Evolutionary conservation across 129 eudicot species (phyloP), one percentile per base, ranked within the genome.

Genomic region (Flaveria linearis): DNA sequence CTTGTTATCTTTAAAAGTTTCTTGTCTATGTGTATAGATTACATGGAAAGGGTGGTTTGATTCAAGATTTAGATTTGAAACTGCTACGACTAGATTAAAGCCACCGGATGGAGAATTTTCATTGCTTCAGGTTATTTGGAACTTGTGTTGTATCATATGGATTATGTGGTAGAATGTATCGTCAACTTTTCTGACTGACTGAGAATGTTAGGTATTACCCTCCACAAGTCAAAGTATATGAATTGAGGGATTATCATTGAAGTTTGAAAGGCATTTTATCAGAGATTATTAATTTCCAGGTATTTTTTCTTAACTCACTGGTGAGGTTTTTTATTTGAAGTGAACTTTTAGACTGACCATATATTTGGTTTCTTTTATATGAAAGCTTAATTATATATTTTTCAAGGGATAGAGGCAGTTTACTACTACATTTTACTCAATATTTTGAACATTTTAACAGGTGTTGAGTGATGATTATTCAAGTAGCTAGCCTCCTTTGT

Each of bases 61-160:
- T 94, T 56, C 97, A 94, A 86, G 98, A 94, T 73, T 89, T 94
- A 85, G 90, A 78, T 94, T 94, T 78, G 98, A 94, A 71, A 91
- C 98, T 9, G 91, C 98, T 14, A 91, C 97, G 57, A 82, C 93
- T 45, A 87, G 82, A 87, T 94, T 63, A 91, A 89, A 81, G 91
- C 86, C 25, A 88, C 97, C 53, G 17, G 96, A 94, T 87, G 97
- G 98, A 47, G 93, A 94, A 68, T 94, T 84, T 86, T 94, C 76
- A 83, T 94, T 55, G 98, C 98, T 68, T 88, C 98, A 94, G 98
- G 98, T 94, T 69, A 60, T 65, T 10, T 11, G 58, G 50, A 78
- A 62, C 85, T 55, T 39, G 28, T 20, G 56, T 12, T 46, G 52
- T 65, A 43, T 56, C 60, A 43, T 43, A 30, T 67, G 17, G 12